Evolutionary conservation across 1,284 basidiomycete genomes (phyloP).

Genomic region (Apiotrichum sp.): DNA sequence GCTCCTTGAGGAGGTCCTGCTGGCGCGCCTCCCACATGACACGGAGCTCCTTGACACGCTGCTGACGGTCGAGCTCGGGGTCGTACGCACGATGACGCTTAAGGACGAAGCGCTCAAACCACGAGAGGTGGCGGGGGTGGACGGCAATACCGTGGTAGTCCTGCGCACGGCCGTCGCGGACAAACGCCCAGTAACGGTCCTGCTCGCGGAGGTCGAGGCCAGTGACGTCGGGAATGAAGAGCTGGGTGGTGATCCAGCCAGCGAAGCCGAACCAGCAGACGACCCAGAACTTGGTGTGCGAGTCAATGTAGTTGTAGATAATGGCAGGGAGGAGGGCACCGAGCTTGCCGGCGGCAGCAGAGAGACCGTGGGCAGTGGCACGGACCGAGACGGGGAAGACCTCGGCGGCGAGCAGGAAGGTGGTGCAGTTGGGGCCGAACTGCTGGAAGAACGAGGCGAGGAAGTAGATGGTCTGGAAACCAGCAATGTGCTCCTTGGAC

Average conservation of each 20-base stretch:
- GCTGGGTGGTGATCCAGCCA: conserved; percentile 48
- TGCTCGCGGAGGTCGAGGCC: conserved; percentile 54
- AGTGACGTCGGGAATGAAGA: conserved; percentile 53
- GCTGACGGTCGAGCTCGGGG: conserved; percentile 50
- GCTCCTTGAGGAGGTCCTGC: conserved; percentile 19
- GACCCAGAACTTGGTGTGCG: conserved; percentile 52
- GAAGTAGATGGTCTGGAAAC: conserved; percentile 53
- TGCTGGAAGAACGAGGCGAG: conserved; percentile 53
- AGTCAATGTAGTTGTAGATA: conserved; percentile 44
- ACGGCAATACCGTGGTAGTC: conserved; percentile 55
- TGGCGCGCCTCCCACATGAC: conserved; percentile 44
- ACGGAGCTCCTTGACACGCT: conserved; percentile 51
- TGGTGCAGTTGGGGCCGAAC: conserved; percentile 52
- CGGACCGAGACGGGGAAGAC: conserved; percentile 53
- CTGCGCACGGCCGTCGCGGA: conserved; percentile 48
- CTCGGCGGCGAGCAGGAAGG: conserved; percentile 50
- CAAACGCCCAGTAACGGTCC: conserved; percentile 54
- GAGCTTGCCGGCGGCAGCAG: conserved; percentile 50
- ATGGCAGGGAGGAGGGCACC: conserved; percentile 50
- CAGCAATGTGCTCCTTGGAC: conserved; percentile 39
- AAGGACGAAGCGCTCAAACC: conserved; percentile 50
- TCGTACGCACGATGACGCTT: conserved; percentile 52
- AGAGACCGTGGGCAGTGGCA: conserved; percentile 50
- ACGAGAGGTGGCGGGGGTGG: conserved; percentile 52
- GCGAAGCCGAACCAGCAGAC: conserved; percentile 53